These are phyloP conservation scores for Phytomonas francai DNA, from an alignment of 208 protist genomes.

Conservation along the genomic window DNA sequence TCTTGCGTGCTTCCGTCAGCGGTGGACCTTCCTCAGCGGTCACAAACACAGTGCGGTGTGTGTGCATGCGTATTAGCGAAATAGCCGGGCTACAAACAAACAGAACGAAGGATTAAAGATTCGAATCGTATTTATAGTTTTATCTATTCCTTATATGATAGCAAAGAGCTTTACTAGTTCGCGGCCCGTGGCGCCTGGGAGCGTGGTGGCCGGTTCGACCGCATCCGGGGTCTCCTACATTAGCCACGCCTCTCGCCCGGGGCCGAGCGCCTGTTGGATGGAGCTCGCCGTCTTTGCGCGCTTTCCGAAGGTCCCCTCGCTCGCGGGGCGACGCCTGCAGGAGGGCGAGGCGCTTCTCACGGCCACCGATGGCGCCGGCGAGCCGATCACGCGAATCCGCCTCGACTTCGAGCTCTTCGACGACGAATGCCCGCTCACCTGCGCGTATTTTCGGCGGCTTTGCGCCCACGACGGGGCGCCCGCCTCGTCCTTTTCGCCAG, in stretches of 20 bases:
- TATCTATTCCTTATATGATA: not conserved
- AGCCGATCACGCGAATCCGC: conserved; percentile 17
- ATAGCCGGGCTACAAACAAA: not conserved
- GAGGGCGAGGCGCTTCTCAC: conserved; percentile 24
- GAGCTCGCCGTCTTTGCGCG: conserved; percentile 50
- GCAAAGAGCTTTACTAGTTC: conserved; percentile 27
- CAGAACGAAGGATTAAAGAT: not conserved
- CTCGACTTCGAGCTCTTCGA: conserved; percentile 80
- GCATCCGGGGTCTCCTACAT: conserved; percentile 48
- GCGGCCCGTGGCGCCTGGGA: conserved; percentile 34
- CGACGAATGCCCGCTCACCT: conserved; percentile 67
- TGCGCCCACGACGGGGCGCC: conserved; percentile 33
- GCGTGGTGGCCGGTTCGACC: conserved; percentile 29
- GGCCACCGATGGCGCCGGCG: conserved; percentile 42
- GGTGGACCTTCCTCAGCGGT: too few species aligned
- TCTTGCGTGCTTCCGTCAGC: too few species aligned
- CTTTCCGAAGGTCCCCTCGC: conserved; percentile 61
- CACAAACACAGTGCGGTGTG: conserved; percentile 5
- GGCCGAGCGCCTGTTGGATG: conserved; percentile 63
- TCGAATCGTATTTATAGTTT: not conserved
- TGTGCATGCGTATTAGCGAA: conserved; percentile 4
- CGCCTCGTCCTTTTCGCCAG: too few species aligned
- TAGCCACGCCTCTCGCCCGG: conserved; percentile 33
- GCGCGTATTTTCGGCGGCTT: conserved; percentile 68
- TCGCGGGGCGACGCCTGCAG: conserved; percentile 58